Base-by-base conservation (phyloP, 768 basidiomycete genomes). In the Suillus hirtellus region DNA sequence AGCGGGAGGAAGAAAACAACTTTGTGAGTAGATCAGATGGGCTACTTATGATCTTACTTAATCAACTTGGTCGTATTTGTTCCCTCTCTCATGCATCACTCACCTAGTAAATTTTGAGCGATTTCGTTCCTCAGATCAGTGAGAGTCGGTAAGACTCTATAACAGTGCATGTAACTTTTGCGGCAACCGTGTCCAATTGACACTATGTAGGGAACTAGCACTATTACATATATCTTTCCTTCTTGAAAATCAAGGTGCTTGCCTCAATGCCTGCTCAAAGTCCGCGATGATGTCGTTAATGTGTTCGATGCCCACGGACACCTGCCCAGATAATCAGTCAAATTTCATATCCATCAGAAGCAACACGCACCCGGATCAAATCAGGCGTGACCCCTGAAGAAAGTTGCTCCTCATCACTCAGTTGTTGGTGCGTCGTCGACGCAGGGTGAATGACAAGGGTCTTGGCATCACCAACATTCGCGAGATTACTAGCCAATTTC, bases 381-480 rank as follows among this genome's bases (percentile, higher is more conserved):
- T 88, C 86, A 1, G 79, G 79, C 12, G 82, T 83, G 8, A 88
- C 84, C 0, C 86, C 86, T 0, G 82, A 70, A 7, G 71, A 67
- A 24, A 75, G n/a, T 67, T 81, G 80, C 69, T 88, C 87, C 50
- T 80, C 77, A 4, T 71, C 73, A 1, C 74, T 73, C 59, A 88
- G 72, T 69, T 88, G 87, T 66, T 84, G 77, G 67, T 88, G 88
- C 6, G 87, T 88, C 50, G 87, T 87, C 17, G 79, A 76, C 14
- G 79, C 79, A 1, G 87, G 86, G 64, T 85, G 83, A 60, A 89
- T 85, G 34, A 86, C 85, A 3, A 88, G 79, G 10, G 84, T 86
- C 75, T 88, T 88, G 24, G 84, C 80, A 53, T 85, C 84, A 1
- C 87, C 89, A 31, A 91, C 87, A 69, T 92, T 92, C 14, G 89